phyloP scores from a whole-genome alignment of 805 yeast genomes.

The Candida mattraensis region DNA sequence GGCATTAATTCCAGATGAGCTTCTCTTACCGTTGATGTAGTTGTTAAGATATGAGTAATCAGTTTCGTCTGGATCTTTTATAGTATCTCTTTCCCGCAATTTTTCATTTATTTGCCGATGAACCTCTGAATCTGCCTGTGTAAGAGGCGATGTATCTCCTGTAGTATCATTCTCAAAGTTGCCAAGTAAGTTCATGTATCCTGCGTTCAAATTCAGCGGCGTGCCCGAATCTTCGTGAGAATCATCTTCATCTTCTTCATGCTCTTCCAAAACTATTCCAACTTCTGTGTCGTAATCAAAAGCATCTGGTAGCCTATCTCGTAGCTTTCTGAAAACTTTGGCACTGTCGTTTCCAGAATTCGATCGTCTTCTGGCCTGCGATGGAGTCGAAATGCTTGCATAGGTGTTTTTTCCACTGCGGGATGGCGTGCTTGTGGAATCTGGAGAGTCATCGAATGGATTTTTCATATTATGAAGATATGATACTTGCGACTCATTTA shows the following conservation, averaged over 20 bases:
- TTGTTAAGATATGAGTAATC: constrained; percentile 11
- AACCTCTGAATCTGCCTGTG: constrained; percentile 24
- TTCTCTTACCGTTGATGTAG: constrained; percentile 7
- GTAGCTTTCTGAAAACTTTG: constrained; percentile 25
- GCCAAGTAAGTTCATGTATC: constrained; percentile 9
- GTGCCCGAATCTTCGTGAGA: constrained; percentile 24
- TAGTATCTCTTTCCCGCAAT: constrained; percentile 12
- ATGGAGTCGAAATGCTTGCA: constrained; percentile 5
- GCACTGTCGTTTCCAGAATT: constrained; percentile 13
- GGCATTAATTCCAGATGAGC: constrained; percentile 1
- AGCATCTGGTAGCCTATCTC: constrained; percentile 21
- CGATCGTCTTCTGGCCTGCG: constrained; percentile 2
- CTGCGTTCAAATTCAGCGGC: constrained; percentile 23
- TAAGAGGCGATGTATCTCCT: constrained; percentile 14
- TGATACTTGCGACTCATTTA: constrained; percentile 26
- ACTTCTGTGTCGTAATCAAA: constrained; percentile 28
- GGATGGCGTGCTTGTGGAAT: constrained; percentile 23
- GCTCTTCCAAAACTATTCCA: constrained; percentile 27
- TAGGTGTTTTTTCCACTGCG: constrained; percentile 6
- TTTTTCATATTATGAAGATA: constrained; percentile 32
- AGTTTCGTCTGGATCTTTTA: constrained; percentile 7
- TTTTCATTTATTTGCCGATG: constrained; percentile 22
- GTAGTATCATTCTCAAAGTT: constrained; percentile 9
- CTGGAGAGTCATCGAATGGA: constrained; percentile 38
- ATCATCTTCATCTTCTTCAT: constrained; percentile 17